These are phyloP conservation scores for Aspergillus sp. DNA, from an alignment of 2,329 filamentous ascomycete species.

Conservation along the genomic window DNA sequence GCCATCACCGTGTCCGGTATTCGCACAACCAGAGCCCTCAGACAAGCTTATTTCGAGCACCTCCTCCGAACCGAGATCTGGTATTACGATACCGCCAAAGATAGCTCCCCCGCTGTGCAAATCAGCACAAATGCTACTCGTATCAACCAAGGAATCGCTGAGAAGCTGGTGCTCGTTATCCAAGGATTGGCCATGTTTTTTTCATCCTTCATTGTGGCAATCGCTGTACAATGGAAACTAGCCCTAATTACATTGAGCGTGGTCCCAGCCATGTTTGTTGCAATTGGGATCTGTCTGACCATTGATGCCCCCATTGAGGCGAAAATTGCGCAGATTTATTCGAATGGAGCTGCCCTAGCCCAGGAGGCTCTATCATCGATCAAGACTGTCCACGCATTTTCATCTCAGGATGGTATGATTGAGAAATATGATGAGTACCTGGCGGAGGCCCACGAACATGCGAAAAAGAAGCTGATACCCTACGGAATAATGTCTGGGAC, in stretches of 20 bases:
- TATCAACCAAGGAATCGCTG: slow-evolving; percentile 88
- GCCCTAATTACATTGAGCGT: slow-evolving; percentile 85
- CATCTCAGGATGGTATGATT: slow-evolving; percentile 15
- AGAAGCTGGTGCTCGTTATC: slow-evolving; percentile 79
- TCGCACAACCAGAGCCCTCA: slow-evolving; percentile 22
- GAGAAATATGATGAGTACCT: slow-evolving; percentile 20
- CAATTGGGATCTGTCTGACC: slow-evolving; percentile 63
- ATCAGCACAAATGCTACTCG: slow-evolving; percentile 58
- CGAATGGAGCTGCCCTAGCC: slow-evolving; percentile 78
- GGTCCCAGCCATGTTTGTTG: slow-evolving; percentile 76
- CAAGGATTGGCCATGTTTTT: slow-evolving; percentile 78
- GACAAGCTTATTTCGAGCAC: slow-evolving; percentile 27
- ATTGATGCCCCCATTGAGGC: slow-evolving; percentile 77
- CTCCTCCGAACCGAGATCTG: slow-evolving; percentile 30
- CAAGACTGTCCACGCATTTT: slow-evolving; percentile 25
- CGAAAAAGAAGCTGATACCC: slow-evolving; percentile 20
- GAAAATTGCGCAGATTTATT: slow-evolving; percentile 74
- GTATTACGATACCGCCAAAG: slow-evolving; percentile 28
- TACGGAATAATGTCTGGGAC: slow-evolving; percentile 21
- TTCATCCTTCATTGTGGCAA: slow-evolving; percentile 85
- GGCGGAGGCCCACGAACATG: slow-evolving; percentile 11
- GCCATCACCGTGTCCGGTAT: slow-evolving; percentile 13
- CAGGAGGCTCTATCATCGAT: slow-evolving; percentile 79
- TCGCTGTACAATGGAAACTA: slow-evolving; percentile 88
- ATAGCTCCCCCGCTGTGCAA: slow-evolving; percentile 30